Percentiles rank a stretch among this genome's conserved stretches.
Conservation (phyloP, 2,329 filamentous ascomycete genomes). For the Malbranchea cinnamomea region DNA sequence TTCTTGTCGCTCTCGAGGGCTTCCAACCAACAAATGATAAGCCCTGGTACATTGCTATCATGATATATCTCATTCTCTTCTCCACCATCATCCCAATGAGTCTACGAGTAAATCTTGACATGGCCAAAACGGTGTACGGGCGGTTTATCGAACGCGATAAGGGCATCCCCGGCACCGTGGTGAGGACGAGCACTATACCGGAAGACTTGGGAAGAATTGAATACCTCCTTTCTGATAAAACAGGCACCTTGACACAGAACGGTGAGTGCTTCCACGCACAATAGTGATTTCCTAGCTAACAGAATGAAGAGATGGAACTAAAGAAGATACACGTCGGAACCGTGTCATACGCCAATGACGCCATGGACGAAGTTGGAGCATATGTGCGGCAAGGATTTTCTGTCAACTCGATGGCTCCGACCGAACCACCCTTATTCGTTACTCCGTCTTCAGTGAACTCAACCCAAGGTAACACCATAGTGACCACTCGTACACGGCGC, state of each 20-base stretch:
- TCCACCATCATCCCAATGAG: conserved; percentile 99
- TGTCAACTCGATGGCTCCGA: conserved; percentile 26
- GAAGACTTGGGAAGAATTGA: conserved; percentile 93
- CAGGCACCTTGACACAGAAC: conserved; percentile 93
- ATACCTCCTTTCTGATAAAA: conserved; percentile 93
- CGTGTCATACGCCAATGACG: conserved; percentile 94
- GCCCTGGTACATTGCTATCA: conserved; percentile 87
- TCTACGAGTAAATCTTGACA: conserved; percentile 85
- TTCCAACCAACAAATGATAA: conserved; percentile 44
- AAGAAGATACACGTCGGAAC: conserved; percentile 98
- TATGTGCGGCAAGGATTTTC: conserved; percentile 79
- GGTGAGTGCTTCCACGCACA: conserved; percentile 25
- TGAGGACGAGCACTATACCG: conserved; percentile 91
- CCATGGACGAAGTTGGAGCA: conserved; percentile 88
- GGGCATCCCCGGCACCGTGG: conserved; percentile 81
- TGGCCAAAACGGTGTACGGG: conserved; percentile 93
- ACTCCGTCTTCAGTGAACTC: conserved; percentile 62
- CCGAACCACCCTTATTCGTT: conserved; percentile 41
- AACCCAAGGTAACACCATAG: conserved; percentile 39
- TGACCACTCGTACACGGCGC: conserved; percentile 67
- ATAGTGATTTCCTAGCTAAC: conserved; percentile 12
- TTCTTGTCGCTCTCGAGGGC: conserved; percentile 75
- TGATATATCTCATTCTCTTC: conserved; percentile 95
- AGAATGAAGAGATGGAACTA: conserved; percentile 72
- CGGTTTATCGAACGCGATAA: conserved; percentile 87